These are phyloP conservation scores for Cadophora sp. DNA, from an alignment of 2,329 filamentous ascomycete species.

Conservation along the genomic window DNA sequence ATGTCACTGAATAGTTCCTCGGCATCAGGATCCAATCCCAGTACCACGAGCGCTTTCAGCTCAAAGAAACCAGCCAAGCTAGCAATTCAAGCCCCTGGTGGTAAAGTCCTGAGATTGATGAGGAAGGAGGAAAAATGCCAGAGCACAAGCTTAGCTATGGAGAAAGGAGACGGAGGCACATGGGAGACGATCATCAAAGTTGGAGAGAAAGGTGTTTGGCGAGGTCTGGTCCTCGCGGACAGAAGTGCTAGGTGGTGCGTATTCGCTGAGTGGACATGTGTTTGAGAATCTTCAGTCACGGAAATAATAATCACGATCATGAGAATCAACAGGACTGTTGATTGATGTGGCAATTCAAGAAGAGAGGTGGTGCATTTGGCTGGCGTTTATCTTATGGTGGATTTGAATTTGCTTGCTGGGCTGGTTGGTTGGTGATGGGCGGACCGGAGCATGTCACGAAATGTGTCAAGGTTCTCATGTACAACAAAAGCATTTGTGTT, in stretches of 20 bases:
- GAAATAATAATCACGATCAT: background rate
- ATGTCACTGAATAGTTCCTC: conserved; percentile 69
- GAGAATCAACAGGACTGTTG: background rate
- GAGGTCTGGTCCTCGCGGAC: conserved; percentile 82
- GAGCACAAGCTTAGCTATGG: conserved; percentile 49
- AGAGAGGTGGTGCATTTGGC: background rate
- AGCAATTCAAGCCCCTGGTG: conserved; percentile 90
- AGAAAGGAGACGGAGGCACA: conserved; percentile 73
- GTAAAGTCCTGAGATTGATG: conserved; percentile 91
- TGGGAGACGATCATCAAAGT: conserved; percentile 95
- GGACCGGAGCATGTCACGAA: background rate
- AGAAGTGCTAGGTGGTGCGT: conserved; percentile 87
- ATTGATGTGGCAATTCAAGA: background rate
- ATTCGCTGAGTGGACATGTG: conserved; percentile 78
- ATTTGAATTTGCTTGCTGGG: too few species aligned
- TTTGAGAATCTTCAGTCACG: conserved; percentile 31
- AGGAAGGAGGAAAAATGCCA: conserved; percentile 71
- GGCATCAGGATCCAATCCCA: conserved; percentile 63
- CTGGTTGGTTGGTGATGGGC: conserved; percentile 1
- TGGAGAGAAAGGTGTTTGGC: conserved; percentile 81
- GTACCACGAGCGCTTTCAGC: conserved; percentile 56
- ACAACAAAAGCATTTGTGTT: conserved; percentile 22
- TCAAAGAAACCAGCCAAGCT: conserved; percentile 90
- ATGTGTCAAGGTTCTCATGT: conserved; percentile 5
- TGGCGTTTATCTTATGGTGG: conserved; percentile 7